These are phyloP conservation scores for Astraeus odoratus DNA, from an alignment of 768 basidiomycete species.

Conservation along the genomic window DNA sequence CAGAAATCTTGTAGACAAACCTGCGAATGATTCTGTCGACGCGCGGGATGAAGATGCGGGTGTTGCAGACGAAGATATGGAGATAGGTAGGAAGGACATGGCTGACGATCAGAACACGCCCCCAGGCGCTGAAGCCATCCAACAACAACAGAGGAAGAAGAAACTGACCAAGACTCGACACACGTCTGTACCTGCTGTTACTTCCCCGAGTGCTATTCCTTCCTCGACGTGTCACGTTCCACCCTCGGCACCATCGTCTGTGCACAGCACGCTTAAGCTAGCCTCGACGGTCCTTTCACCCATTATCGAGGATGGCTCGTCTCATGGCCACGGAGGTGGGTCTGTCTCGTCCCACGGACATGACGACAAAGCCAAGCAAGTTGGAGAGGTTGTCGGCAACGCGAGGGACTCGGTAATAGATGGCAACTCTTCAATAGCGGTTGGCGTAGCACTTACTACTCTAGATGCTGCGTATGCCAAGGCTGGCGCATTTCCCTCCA, in stretches of 20 bases:
- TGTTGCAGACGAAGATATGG: background rate
- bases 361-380: background rate
- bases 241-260: background rate
- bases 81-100: background rate
- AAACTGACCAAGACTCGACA: background rate
- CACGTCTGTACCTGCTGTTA: background rate
- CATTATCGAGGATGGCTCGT: background rate
- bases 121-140: background rate
- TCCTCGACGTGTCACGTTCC: no score
- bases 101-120: background rate
- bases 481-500: background rate
- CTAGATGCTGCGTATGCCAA: background rate
- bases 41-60: background rate
- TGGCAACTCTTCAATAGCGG: background rate
- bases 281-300: background rate
- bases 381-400: background rate
- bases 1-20: no score
- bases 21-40: no score
- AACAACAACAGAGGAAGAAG: background rate
- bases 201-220: background rate
- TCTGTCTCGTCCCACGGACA: background rate
- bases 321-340: background rate
- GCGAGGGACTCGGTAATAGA: background rate
- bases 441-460: background rate
- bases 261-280: background rate